These are phyloP conservation scores for Boletus pseudopeckii DNA, from an alignment of 768 basidiomycete species.

Conservation along the genomic window DNA sequence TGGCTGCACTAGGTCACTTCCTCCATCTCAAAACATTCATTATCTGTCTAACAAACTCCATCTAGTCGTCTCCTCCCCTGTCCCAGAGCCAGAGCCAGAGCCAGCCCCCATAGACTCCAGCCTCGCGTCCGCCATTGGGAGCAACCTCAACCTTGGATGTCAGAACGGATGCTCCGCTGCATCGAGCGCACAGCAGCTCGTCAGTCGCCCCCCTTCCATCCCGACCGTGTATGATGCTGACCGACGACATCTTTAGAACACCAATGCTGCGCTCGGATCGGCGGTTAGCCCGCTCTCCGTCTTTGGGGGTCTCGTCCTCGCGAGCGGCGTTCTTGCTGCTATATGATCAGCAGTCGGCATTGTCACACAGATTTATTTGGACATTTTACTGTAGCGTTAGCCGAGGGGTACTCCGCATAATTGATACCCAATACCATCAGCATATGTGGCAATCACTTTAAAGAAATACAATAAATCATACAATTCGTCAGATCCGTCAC, in stretches of 20 bases:
- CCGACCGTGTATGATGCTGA: not conserved
- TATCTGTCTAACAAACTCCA: not conserved
- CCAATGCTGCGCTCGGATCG: slow-evolving; percentile 21
- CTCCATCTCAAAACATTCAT: no score
- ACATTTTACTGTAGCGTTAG: slow-evolving; percentile 19
- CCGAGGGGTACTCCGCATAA: not conserved
- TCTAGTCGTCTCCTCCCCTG: slow-evolving; percentile 23
- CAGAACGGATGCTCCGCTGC: slow-evolving; percentile 20
- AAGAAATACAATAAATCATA: not conserved
- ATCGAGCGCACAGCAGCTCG: slow-evolving; percentile 20
- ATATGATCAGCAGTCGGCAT: slow-evolving; percentile 5
- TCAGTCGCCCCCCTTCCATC: slow-evolving; percentile 1
- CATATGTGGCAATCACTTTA: no score
- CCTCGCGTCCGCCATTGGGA: slow-evolving; percentile 16
- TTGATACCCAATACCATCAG: no score
- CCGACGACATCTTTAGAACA: slow-evolving; percentile 7
- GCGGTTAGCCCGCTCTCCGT: slow-evolving; percentile 16
- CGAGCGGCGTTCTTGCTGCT: slow-evolving; percentile 17
- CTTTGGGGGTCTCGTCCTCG: slow-evolving; percentile 22
- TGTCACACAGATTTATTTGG: slow-evolving; percentile 6
- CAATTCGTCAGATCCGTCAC: not conserved
- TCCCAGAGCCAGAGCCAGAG: slow-evolving; percentile 19
- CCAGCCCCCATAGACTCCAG: slow-evolving; percentile 25
- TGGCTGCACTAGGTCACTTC: slow-evolving; percentile 20
- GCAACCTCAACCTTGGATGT: slow-evolving; percentile 26